Evolutionary conservation across 1,284 basidiomycete genomes (phyloP).

Genomic region (Apiotrichum akiyoshidainum): DNA sequence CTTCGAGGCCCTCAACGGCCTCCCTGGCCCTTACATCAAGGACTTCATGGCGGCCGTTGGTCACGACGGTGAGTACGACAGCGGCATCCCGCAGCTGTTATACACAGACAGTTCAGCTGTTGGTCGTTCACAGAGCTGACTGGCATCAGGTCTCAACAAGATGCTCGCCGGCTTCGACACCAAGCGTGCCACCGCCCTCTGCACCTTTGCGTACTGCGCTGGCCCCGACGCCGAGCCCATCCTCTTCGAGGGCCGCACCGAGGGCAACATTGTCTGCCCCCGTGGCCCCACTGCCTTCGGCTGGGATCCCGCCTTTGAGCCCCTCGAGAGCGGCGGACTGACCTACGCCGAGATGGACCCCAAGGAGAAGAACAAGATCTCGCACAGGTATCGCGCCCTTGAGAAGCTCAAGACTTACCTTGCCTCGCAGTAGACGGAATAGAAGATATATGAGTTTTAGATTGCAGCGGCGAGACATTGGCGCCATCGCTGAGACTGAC

Average conservation of each 20-base stretch:
- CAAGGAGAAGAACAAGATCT: slow-evolving; percentile 81
- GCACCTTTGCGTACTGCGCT: slow-evolving; percentile 90
- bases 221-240: slow-evolving; percentile 71
- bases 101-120: too few species aligned
- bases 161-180: slow-evolving; percentile 80
- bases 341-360: slow-evolving; percentile 87
- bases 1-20: slow-evolving; percentile 80
- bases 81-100: too few species aligned
- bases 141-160: slow-evolving; percentile 69
- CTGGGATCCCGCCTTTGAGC: slow-evolving; percentile 93
- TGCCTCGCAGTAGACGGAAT: slow-evolving; percentile 16
- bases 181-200: slow-evolving; percentile 80
- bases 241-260: slow-evolving; percentile 88
- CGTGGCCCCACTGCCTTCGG: slow-evolving; percentile 73
- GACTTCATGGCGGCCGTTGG: slow-evolving; percentile 77
- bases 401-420: slow-evolving; percentile 74
- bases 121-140: too few species aligned
- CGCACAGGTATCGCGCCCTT: slow-evolving; percentile 84
- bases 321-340: slow-evolving; percentile 53
- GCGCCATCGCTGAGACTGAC: too few species aligned
- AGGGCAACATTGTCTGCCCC: slow-evolving; percentile 81
- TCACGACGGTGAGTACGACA: slow-evolving; percentile 60
- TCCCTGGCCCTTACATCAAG: slow-evolving; percentile 98
- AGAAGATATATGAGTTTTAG: too few species aligned
- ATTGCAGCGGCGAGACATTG: too few species aligned